A percentile compares a stretch with the other conserved stretches of the same genome.
Conservation (phyloP, 2,329 filamentous ascomycete genomes). For the Botrytis medusae region DNA sequence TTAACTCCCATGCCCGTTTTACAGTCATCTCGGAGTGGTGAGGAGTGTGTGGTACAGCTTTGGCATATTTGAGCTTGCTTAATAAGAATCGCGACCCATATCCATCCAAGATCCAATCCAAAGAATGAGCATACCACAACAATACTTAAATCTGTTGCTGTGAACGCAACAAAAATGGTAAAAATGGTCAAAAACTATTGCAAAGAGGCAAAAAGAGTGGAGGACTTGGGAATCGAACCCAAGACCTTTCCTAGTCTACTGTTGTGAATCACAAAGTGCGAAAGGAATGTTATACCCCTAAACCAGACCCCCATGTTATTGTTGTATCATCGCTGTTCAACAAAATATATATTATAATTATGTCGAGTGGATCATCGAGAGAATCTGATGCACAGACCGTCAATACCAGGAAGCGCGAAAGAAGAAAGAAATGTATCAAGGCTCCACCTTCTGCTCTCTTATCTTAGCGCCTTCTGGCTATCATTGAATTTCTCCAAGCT, state of each 20-base stretch:
- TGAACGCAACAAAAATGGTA: not conserved
- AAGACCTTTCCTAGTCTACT: constrained; percentile 42
- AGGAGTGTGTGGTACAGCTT: not conserved
- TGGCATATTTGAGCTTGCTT: not conserved
- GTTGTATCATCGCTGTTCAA: accelerated
- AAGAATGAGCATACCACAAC: not conserved
- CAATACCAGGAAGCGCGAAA: not conserved
- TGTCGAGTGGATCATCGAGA: too few relatives aligned
- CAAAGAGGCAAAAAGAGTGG: constrained; percentile 32
- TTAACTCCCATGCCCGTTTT: constrained; percentile 41
- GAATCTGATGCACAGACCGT: not conserved
- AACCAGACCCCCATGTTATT: constrained; percentile 38
- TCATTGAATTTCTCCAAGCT: constrained; percentile 13
- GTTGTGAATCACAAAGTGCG: constrained; percentile 32
- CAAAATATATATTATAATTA: not conserved
- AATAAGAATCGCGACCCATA: not conserved
- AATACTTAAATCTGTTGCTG: not conserved
- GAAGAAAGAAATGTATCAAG: not conserved
- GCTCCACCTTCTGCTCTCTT: not conserved
- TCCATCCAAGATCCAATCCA: not conserved
- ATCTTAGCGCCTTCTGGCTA: constrained; percentile 14
- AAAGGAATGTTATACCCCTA: constrained; percentile 45
- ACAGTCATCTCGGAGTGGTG: not conserved
- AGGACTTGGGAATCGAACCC: constrained; percentile 45
- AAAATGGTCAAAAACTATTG: not conserved